Conservation (phyloP, 1,139 yeast species). For the Kodamaea ohmeri region DNA sequence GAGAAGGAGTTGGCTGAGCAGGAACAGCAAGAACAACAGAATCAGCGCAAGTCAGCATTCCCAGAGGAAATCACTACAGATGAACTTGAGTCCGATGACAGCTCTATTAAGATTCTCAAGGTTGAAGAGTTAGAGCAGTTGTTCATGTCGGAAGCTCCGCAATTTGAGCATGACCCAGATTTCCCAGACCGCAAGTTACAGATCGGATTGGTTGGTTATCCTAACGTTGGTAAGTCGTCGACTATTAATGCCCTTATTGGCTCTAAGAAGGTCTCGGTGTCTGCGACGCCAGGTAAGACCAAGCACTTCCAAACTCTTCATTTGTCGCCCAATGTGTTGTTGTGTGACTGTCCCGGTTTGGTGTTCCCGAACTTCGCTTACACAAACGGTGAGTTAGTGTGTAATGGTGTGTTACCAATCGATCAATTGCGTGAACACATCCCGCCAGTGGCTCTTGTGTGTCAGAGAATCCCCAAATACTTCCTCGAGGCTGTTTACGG, state of each 20-base stretch:
- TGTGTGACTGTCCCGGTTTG: slow-evolving; percentile 99
- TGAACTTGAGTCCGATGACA: slow-evolving; percentile 34
- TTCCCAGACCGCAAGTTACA: slow-evolving; percentile 66
- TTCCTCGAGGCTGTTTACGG: slow-evolving; percentile 92
- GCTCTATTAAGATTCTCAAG: slow-evolving; percentile 66
- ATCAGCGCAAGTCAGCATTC: slow-evolving; percentile 14
- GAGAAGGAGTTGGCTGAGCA: slow-evolving; percentile 53
- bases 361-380: slow-evolving; percentile 98
- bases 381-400: slow-evolving; percentile 93
- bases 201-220: slow-evolving; percentile 95
- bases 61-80: slow-evolving; percentile 18
- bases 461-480: slow-evolving; percentile 84
- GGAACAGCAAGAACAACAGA: slow-evolving; percentile 17
- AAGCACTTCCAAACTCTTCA: slow-evolving; percentile 97
- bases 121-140: slow-evolving; percentile 83
- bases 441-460: slow-evolving; percentile 86
- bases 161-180: slow-evolving; percentile 52
- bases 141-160: slow-evolving; percentile 78
- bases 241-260: slow-evolving; percentile 95
- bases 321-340: slow-evolving; percentile 74
- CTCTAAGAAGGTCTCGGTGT: slow-evolving; percentile 93
- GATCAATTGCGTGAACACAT: slow-evolving; percentile 93
- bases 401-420: slow-evolving; percentile 96
- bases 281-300: slow-evolving; percentile 98
- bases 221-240: slow-evolving; percentile 95